A percentile compares a stretch with the other conserved stretches of the same genome.
Conservation (phyloP, 192 early-diverging fungal genomes). For the Linnemannia hyalina region DNA sequence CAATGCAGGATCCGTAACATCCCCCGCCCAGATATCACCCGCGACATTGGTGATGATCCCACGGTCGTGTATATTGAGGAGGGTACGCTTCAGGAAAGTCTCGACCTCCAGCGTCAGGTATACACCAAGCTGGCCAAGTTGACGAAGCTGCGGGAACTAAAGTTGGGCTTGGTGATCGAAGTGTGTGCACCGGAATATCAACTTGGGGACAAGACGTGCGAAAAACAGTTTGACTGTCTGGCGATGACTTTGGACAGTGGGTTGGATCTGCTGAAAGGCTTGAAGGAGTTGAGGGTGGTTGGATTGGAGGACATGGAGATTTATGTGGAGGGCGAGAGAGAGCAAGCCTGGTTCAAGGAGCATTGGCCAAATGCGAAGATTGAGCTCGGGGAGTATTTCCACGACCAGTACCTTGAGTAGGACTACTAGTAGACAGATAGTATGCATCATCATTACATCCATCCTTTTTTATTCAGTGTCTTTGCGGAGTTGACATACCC, state of each 20-base stretch:
- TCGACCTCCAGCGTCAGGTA: neutral
- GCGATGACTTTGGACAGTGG: neutral
- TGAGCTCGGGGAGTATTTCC: neutral
- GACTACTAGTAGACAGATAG: too few species aligned
- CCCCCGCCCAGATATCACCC: neutral
- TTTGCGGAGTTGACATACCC: too few species aligned
- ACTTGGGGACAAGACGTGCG: neutral
- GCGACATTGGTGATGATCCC: neutral
- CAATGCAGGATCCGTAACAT: neutral
- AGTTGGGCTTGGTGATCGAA: neutral
- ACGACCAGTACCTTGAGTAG: too few species aligned
- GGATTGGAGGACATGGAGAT: neutral
- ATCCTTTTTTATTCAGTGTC: too few species aligned
- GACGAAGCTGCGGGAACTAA: neutral
- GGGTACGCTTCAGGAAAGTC: neutral
- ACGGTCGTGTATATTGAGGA: neutral
- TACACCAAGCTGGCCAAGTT: neutral
- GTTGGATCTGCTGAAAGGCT: neutral
- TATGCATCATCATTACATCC: too few species aligned
- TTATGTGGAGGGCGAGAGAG: neutral
- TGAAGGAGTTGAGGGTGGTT: neutral
- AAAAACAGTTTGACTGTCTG: neutral
- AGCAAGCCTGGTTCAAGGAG: neutral
- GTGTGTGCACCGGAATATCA: neutral
- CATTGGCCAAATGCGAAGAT: neutral